A percentile compares a stretch with the other conserved stretches of the same genome.
These are phyloP conservation scores for Purpureocillium lavendulum DNA, from an alignment of 2,329 filamentous ascomycete species.

Conservation along the genomic window DNA sequence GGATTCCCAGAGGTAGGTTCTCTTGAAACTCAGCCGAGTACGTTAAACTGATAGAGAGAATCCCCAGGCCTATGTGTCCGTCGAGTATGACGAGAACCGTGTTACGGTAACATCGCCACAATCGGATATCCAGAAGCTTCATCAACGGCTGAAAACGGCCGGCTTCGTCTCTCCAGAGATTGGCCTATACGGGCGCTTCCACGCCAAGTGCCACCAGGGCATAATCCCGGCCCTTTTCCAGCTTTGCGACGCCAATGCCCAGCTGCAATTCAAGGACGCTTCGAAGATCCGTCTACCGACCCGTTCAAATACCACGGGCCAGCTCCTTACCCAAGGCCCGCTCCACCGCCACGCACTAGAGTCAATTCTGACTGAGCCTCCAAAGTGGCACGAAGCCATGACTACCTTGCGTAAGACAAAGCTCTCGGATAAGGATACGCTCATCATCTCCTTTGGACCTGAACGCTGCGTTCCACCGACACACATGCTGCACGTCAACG, in stretches of 20 bases:
- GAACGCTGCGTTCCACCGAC: constrained; percentile 26
- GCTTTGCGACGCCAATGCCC: constrained; percentile 15
- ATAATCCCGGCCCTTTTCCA: background rate
- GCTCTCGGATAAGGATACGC: constrained; percentile 5
- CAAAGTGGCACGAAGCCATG: constrained; percentile 25
- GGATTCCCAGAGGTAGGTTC: too few species aligned
- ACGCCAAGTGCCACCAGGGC: background rate
- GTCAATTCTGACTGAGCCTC: constrained; percentile 22
- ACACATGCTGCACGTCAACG: constrained; percentile 14
- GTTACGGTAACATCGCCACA: constrained; percentile 32
- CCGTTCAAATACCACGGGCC: constrained; percentile 2
- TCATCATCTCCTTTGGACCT: constrained; percentile 24
- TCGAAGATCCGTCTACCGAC: constrained; percentile 16
- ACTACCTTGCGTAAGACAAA: constrained; percentile 6
- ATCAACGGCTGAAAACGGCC: constrained; percentile 4
- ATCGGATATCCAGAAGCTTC: too few species aligned
- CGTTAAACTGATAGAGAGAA: too few species aligned
- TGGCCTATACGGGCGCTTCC: constrained; percentile 1
- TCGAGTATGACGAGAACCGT: constrained; percentile 25
- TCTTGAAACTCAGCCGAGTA: too few species aligned
- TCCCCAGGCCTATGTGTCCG: constrained; percentile 28
- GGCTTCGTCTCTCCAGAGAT: background rate
- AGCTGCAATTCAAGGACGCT: constrained; percentile 23
- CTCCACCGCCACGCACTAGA: constrained; percentile 22
- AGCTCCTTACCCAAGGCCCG: constrained; percentile 10